Percentiles rank a stretch among this genome's conserved stretches.
phyloP scores from a whole-genome alignment of 257 asterid genomes.

The Rauvolfia tetraphylla region DNA sequence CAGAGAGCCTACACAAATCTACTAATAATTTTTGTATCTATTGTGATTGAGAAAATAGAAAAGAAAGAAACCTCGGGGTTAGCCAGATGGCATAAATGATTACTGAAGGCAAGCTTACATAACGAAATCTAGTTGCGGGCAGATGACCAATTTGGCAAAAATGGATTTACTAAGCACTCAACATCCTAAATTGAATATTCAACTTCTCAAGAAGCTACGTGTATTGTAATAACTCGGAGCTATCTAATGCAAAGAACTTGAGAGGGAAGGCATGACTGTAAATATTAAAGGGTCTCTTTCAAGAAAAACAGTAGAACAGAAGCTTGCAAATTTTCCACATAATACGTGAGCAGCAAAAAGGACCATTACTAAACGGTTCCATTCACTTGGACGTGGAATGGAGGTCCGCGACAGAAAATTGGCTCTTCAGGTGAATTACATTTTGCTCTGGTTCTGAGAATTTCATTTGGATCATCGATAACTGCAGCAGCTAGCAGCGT shows the following conservation, averaged over 20 bases:
- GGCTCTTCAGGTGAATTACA: slow-evolving; percentile 65
- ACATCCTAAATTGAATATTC: neutral
- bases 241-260: neutral
- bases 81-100: no score
- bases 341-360: neutral
- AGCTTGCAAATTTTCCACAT: no score
- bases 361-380: slow-evolving; percentile 40
- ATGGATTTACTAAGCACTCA: neutral
- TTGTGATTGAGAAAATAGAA: no score
- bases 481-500: slow-evolving; percentile 90
- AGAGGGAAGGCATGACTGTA: neutral
- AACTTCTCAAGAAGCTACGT: neutral
- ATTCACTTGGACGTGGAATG: slow-evolving; percentile 77
- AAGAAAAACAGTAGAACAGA: neutral
- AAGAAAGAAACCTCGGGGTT: no score
- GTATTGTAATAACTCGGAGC: neutral
- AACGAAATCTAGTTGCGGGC: no score
- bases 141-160: neutral
- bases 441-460: slow-evolving; percentile 88
- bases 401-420: slow-evolving; percentile 95
- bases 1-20: no score
- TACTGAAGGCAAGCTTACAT: no score
- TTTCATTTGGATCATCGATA: slow-evolving; percentile 84
- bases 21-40: no score
- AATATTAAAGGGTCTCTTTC: neutral